Evolutionary conservation across 2,329 filamentous ascomycete species (phyloP), one percentile per base, ranked within the genome.

Genomic region (Microdochium trichocladiopsis): DNA sequence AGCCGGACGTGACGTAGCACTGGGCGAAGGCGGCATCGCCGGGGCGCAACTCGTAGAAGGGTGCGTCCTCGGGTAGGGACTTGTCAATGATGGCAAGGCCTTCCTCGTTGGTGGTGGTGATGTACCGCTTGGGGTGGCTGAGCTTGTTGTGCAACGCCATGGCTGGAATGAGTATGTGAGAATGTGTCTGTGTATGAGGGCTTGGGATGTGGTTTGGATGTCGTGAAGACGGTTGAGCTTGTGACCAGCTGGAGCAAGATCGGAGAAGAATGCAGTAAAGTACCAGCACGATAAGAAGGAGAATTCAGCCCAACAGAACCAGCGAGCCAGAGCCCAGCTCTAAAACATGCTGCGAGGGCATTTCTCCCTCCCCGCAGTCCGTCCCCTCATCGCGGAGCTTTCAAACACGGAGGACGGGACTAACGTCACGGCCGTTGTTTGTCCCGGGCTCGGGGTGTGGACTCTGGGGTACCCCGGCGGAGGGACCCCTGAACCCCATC

Each of bases 1-100:
- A 61, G 16, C 56, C 53, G 2, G 55, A 52, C 2, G 64, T 66
- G 18, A 59, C 62, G 24, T 66, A 66, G 25, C 56, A 58, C 4
- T 60, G 52, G 3, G 60, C 56, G 36, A 66, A 65, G 2, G 56
- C 51, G 4, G 56, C 63, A 4, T 58, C 50, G 8, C 49, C 48
- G 25, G 47, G 48, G 9, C 57, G 51, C 1, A 63, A 57, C 0
- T 59, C 56, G 24, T 48, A 25, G 23, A 48, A 48, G 47, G 47
- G 47, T 14, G 25, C 47, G n/a, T 48, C 47, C 3, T 23, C 47
- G 23, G 47, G 47, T 21, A 48, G 47, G 10, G 47, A 16, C 4
- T 14, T 25, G 23, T 25, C 23, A 23, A 48, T 14, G 8, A 48
- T 21, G 24, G 47, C 47, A 9, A 25, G 22, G 23, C 47, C 47